Evolutionary conservation across 2,329 filamentous ascomycete species (phyloP), one percentile per base, ranked within the genome.

Genomic region (Fusarium globosum): DNA sequence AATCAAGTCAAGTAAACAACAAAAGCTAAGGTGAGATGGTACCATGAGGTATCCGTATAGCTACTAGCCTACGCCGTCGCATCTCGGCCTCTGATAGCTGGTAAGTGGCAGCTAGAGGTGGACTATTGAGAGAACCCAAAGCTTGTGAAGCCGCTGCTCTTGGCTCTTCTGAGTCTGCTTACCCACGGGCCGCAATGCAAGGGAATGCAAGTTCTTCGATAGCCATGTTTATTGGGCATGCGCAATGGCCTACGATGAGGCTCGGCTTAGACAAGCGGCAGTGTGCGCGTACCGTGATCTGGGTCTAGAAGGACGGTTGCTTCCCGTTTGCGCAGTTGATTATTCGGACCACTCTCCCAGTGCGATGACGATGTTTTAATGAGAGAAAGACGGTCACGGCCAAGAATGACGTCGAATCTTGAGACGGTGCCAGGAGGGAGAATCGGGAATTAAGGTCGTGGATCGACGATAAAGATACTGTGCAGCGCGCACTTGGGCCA

Each of bases 401-500:
- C 72, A 71, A 65, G 46, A 71, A 77, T 79, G 77, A 78, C 77
- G 77, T 79, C 68, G 71, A 57, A 63, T 64, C 57, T 58, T 64
- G 59, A 66, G 66, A 68, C 67, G 69, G 65, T 70, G 66, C 63
- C 46, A 60, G 45, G 61, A 52, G 61, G 63, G 60, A 66, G 58
- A 72, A 79, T 79, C 77, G 76, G 73, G 56, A 66, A 56, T 69
- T 77, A 77, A 68, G 67, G 72, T 65, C 69, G 62, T 60, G 60
- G 78, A 79, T 79, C 77, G 78, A 77, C 61, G 66, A 78, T 77
- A 67, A 77, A 63, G 66, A 78, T 76, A 70, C 43, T 58, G 53
- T 72, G 67, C 51, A 56, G 53, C 52, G 53, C 52, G 49, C 51
- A 67, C 33, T 52, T 45, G 69, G 69, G 65, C 52, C 61, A 63